phyloP scores from a whole-genome alignment of 768 basidiomycete species.

The Tephrocybe rancida region DNA sequence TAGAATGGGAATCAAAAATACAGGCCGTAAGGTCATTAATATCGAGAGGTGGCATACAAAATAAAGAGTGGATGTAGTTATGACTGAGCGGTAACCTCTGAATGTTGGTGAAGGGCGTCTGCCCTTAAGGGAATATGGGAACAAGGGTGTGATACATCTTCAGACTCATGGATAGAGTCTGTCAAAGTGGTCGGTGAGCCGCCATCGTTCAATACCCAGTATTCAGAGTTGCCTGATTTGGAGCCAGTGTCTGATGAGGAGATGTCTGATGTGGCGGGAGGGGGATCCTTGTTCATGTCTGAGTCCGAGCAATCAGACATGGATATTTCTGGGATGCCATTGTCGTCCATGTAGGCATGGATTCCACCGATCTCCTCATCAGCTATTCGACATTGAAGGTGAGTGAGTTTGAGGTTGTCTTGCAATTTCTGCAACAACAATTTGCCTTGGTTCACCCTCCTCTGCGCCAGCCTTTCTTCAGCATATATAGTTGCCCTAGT shows the following conservation, averaged over 20 bases:
- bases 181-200: background rate
- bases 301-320: background rate
- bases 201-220: background rate
- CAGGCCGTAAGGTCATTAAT: too few relatives aligned
- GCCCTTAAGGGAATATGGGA: background rate
- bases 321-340: background rate
- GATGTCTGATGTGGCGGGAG: background rate
- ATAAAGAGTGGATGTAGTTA: too few relatives aligned
- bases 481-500: background rate
- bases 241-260: background rate
- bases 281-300: background rate
- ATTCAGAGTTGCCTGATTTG: background rate
- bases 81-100: too few relatives aligned
- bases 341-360: background rate
- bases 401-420: background rate
- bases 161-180: background rate
- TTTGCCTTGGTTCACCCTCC: background rate
- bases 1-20: too few relatives aligned
- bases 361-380: background rate
- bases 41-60: too few relatives aligned
- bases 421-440: background rate
- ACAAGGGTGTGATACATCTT: background rate
- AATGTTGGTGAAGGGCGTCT: background rate
- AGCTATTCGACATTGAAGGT: background rate
- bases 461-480: background rate